Base-by-base conservation (phyloP, 129 eudicot genomes). In the Chrysanthemum lavandulifolium region DNA sequence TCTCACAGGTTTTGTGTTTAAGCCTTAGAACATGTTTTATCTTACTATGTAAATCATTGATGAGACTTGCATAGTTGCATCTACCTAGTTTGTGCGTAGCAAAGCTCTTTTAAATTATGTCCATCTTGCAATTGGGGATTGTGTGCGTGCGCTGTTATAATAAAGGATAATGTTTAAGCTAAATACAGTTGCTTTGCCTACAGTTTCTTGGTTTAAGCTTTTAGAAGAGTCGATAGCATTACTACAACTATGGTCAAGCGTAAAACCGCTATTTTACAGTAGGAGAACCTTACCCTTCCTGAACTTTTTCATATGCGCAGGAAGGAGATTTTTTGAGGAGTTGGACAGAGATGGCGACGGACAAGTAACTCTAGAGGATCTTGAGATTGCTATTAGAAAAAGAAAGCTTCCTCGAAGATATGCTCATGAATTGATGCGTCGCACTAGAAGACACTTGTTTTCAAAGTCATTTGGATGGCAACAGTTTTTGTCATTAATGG, bases 401-500 rank as follows among this genome's bases (percentile, higher is more conserved):
- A 86, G 99, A 80, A 94, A 90, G 81, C 76, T 94, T 73, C 99
- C 99, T 50, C 80, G 84, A 45, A 82, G 89, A 86, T 94, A 94
- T 75, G 99, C 99, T 57, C 82, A 71, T 71, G 99, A 94, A 51
- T 73, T 94, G 65, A 85, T 94, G 93, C 87, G 86, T 47, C 97
- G 99, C 43, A 78, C 97, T 21, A 84, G 89, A 78, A 75, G 99
- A 70, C 96, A 90, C 76, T 76, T 94, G 58, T 94, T 94, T 79
- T 86, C 99, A 13, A 94, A 94, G 75, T 94, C 99, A 2, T 90
- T 94, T 76, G 99, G 99, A 58, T 90, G 97, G 99, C 88, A 88
- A 74, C 97, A 94, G 79, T 94, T 94, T 73, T 70, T 88, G 76
- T 84, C 93, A 71, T 82, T 94, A 68, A 94, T 94, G 99, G 99